Percentiles rank a stretch among this genome's conserved stretches.
phyloP scores from a whole-genome alignment of 2,329 filamentous ascomycete genomes.

The Neocucurbitaria cava region DNA sequence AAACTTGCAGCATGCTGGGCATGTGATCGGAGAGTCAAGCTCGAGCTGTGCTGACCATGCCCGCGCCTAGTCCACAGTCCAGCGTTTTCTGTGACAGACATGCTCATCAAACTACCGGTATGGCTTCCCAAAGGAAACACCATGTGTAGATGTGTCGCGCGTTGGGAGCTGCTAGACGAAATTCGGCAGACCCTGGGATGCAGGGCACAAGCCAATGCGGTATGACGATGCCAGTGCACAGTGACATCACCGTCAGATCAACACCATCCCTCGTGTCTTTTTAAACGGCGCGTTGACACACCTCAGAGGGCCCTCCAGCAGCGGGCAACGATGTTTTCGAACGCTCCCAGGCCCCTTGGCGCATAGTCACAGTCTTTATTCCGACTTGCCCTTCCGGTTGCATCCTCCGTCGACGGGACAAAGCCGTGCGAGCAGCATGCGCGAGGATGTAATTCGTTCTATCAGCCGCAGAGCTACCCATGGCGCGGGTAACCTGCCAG shows the following conservation, averaged over 20 bases:
- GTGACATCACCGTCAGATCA: constrained; percentile 35
- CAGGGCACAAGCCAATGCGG: constrained; percentile 33
- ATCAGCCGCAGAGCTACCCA: constrained; percentile 29
- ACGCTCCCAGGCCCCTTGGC: constrained; percentile 47
- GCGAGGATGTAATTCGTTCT: constrained; percentile 18
- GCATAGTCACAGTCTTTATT: constrained; percentile 18
- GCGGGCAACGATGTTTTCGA: constrained; percentile 33
- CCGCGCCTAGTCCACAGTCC: neutral
- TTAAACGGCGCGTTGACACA: constrained; percentile 31
- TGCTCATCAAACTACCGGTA: neutral
- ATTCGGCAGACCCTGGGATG: constrained; percentile 1
- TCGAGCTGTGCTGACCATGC: neutral
- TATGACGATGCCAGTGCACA: constrained; percentile 40
- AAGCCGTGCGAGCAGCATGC: constrained; percentile 21
- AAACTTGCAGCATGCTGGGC: neutral
- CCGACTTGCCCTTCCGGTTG: constrained; percentile 10
- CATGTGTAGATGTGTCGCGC: constrained; percentile 1
- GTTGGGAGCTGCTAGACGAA: constrained; percentile 4
- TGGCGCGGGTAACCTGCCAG: constrained; percentile 20
- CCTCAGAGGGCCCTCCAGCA: constrained; percentile 20
- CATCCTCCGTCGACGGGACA: constrained; percentile 21
- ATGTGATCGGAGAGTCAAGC: neutral
- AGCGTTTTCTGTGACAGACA: neutral
- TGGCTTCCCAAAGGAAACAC: neutral
- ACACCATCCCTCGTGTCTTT: constrained; percentile 24